These are phyloP conservation scores for Fusarium tjaetaba DNA, from an alignment of 2,329 filamentous ascomycete genomes.

Conservation along the genomic window DNA sequence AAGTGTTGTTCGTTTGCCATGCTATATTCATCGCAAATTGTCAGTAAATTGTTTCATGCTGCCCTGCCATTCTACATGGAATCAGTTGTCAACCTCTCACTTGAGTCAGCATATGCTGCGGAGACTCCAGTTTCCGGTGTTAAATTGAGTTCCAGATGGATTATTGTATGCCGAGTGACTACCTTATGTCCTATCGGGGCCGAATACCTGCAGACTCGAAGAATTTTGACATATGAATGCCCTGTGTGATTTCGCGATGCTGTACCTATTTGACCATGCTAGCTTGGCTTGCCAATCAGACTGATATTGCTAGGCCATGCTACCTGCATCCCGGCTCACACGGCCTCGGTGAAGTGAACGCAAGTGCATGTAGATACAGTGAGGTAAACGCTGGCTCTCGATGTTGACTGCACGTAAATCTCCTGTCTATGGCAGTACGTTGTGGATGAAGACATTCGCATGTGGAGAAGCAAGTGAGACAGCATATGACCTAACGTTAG, in stretches of 20 bases:
- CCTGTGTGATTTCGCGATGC: constrained; percentile 9
- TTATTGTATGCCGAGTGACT: not conserved
- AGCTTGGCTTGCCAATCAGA: constrained; percentile 13
- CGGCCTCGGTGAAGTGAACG: constrained; percentile 26
- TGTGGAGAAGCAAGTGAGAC: constrained; percentile 27
- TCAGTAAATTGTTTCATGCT: constrained; percentile 16
- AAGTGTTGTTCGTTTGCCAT: constrained; percentile 4
- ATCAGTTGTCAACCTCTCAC: constrained; percentile 26
- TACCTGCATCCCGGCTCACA: constrained; percentile 34
- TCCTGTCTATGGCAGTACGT: constrained; percentile 8
- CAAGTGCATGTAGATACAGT: constrained; percentile 15
- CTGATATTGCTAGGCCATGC: constrained; percentile 22
- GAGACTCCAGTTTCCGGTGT: constrained; percentile 18
- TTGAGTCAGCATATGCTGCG: constrained; percentile 16
- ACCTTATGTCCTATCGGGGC: not conserved
- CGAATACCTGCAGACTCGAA: not conserved
- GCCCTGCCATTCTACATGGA: constrained; percentile 17
- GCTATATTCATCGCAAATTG: constrained; percentile 2
- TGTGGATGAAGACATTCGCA: constrained; percentile 4
- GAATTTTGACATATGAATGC: not conserved
- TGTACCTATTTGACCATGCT: not conserved
- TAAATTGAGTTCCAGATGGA: not conserved
- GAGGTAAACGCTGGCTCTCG: constrained; percentile 30
- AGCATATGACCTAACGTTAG: not conserved
- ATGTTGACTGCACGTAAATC: constrained; percentile 20